phyloP scores from a whole-genome alignment of 2,329 filamentous ascomycete species.

The Penicillium sp. region DNA sequence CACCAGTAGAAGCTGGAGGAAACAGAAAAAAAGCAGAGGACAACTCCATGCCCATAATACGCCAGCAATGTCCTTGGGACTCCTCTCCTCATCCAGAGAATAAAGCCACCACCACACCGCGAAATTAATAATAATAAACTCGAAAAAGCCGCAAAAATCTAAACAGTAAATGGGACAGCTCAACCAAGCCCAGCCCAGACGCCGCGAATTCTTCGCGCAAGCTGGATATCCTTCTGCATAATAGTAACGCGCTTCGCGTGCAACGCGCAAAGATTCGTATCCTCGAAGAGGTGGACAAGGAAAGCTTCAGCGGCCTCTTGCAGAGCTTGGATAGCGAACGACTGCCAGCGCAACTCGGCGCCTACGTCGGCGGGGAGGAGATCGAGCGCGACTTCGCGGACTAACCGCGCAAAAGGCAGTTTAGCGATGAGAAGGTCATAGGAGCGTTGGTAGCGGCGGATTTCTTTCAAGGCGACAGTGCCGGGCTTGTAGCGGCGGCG shows the following conservation, averaged over 20 bases:
- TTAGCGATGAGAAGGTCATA: conserved; percentile 78
- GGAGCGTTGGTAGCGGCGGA: conserved; percentile 82
- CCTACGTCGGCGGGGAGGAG: conserved; percentile 58
- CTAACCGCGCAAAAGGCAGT: conserved; percentile 50
- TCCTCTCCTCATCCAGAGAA: not conserved
- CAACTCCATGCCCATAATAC: conserved; percentile 13
- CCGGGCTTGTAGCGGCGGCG: conserved; percentile 68
- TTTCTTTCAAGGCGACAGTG: conserved; percentile 86
- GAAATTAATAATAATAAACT: conserved; percentile 13
- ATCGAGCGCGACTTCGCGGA: conserved; percentile 54
- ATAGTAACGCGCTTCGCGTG: conserved; percentile 96
- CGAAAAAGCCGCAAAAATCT: not conserved
- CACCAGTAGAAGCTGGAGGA: not conserved
- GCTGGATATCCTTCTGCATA: conserved; percentile 96
- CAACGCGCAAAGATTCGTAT: conserved; percentile 92
- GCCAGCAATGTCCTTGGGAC: conserved; percentile 1
- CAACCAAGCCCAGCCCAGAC: conserved; percentile 70
- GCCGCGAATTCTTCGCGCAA: conserved; percentile 76
- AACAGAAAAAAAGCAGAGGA: not conserved
- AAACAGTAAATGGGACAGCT: conserved; percentile 7
- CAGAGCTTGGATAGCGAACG: conserved; percentile 85
- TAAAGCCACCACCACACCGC: not conserved
- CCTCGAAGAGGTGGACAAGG: conserved; percentile 92
- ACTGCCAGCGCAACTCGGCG: conserved; percentile 87
- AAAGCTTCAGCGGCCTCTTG: conserved; percentile 97